A percentile compares a stretch with the other conserved stretches of the same genome.
Conservation (phyloP, 192 early-diverging fungal species). For the Linnemannia schmuckeri region DNA sequence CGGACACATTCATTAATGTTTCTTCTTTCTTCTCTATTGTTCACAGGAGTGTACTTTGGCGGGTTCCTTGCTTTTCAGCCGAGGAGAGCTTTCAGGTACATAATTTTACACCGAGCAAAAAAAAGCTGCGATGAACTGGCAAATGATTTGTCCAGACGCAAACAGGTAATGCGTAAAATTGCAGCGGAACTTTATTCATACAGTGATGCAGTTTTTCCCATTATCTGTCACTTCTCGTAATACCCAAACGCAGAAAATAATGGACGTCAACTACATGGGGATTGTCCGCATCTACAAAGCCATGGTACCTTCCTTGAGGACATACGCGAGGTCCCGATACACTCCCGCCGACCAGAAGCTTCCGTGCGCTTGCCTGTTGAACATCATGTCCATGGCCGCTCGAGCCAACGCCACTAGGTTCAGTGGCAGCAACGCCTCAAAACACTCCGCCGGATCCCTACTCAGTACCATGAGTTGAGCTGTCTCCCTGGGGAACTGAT, state of each 20-base stretch:
- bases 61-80: conserved; percentile 17
- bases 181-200: no score
- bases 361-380: not conserved
- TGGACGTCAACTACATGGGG: not conserved
- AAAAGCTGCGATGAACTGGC: not conserved
- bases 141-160: no score
- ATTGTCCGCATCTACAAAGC: not conserved
- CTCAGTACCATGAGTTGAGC: not conserved
- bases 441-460: conserved; percentile 28
- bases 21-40: no score
- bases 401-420: not conserved
- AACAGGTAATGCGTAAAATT: no score
- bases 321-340: not conserved
- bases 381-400: not conserved
- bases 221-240: not conserved
- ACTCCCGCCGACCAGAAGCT: not conserved
- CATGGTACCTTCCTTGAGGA: not conserved
- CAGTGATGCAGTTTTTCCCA: no score
- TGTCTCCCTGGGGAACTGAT: conserved; percentile 32
- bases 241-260: not conserved
- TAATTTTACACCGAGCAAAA: not conserved
- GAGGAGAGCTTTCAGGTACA: conserved; percentile 38
- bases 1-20: not conserved
- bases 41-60: no score
- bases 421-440: conserved; percentile 18